Evolutionary conservation across 73 alveolate genomes (phyloP).

Genomic region (Paraurostyla sp.): DNA sequence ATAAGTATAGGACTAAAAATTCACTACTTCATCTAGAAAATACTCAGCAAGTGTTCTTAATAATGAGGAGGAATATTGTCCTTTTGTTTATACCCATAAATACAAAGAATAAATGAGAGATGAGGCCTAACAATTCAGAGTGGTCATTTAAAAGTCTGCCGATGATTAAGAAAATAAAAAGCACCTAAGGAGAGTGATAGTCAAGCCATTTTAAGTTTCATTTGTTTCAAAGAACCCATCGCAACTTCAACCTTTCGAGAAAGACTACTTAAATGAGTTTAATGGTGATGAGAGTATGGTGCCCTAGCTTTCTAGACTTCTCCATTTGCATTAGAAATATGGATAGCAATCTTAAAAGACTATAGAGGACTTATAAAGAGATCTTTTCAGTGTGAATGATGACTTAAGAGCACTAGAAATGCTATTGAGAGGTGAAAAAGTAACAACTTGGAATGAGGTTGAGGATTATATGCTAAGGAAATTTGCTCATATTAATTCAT

Average conservation of each 20-base stretch:
- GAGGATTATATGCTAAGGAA: slow-evolving; percentile 48
- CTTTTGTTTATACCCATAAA: not conserved
- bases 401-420: slow-evolving; percentile 37
- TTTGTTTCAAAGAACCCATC: not conserved
- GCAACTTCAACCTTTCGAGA: no score
- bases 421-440: slow-evolving; percentile 32
- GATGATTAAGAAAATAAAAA: not conserved
- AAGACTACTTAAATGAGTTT: not conserved
- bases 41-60: not conserved
- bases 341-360: not conserved
- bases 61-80: slow-evolving; percentile 32
- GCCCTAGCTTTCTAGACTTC: slow-evolving; percentile 16
- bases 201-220: not conserved
- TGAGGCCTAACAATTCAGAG: not conserved
- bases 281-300: slow-evolving; percentile 27
- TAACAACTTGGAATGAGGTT: slow-evolving; percentile 28
- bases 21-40: not conserved
- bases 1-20: not conserved
- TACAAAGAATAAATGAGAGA: not conserved
- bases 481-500: not conserved
- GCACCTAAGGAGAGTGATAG: not conserved
- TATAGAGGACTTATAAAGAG: slow-evolving; percentile 39
- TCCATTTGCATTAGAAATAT: slow-evolving; percentile 22
- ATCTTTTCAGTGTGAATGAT: slow-evolving; percentile 22
- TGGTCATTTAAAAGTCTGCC: not conserved